Percentiles rank a stretch among this genome's conserved stretches.
Evolutionary conservation across 192 early-diverging fungal genomes (phyloP).

Genomic region (Mortierella hygrophila): DNA sequence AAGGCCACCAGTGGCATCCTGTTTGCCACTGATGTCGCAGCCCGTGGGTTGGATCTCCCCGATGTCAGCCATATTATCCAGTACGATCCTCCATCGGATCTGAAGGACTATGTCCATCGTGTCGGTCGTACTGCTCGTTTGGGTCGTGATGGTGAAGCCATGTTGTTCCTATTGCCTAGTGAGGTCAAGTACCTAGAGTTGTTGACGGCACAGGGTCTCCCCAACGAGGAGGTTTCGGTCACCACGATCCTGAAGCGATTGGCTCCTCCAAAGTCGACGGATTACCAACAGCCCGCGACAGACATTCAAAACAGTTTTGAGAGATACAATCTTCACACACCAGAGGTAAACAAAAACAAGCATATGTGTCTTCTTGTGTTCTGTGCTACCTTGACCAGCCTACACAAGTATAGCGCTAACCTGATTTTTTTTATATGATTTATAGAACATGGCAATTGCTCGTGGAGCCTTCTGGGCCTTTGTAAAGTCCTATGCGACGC

Average conservation of each 20-base stretch:
- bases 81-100: constrained; percentile 95
- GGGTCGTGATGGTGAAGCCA: constrained; percentile 88
- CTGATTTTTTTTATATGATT: constrained; percentile 17
- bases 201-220: constrained; percentile 74
- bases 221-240: constrained; percentile 61
- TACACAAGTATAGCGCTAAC: constrained; percentile 28
- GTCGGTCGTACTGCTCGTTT: constrained; percentile 97
- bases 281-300: constrained; percentile 63
- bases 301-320: constrained; percentile 74
- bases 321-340: constrained; percentile 73
- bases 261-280: constrained; percentile 65
- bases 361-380: constrained; percentile 19
- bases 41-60: constrained; percentile 97
- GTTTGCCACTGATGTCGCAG: constrained; percentile 97
- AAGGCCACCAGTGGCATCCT: constrained; percentile 77
- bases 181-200: constrained; percentile 83
- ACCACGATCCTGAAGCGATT: constrained; percentile 72
- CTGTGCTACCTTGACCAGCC: background rate
- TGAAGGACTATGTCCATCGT: constrained; percentile 96
- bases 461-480: constrained; percentile 88
- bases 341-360: constrained; percentile 61
- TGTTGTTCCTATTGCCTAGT: constrained; percentile 90
- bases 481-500: constrained; percentile 95
- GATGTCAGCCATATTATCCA: constrained; percentile 94
- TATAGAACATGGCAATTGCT: constrained; percentile 72